phyloP scores from a whole-genome alignment of 73 alveolate genomes.

The Paramecium pentaurelia region DNA sequence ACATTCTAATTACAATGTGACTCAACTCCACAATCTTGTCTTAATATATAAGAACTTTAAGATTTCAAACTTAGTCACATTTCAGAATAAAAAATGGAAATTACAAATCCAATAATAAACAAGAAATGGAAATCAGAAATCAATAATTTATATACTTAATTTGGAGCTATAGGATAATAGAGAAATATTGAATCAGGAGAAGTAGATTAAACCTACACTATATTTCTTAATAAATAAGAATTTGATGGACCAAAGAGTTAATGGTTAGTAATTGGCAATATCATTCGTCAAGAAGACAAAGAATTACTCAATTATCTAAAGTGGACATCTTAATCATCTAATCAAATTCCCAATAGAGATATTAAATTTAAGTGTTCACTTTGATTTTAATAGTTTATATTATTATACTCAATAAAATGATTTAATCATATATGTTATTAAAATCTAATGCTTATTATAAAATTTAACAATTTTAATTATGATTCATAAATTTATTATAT shows the following conservation, averaged over 20 bases:
- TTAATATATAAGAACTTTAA: background rate
- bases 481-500: background rate
- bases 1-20: background rate
- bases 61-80: background rate
- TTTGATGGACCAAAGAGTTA: background rate
- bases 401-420: background rate
- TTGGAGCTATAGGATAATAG: background rate
- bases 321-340: background rate
- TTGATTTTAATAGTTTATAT: background rate
- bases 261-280: slow-evolving; percentile 18
- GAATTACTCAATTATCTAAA: background rate
- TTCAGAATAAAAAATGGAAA: background rate
- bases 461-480: background rate
- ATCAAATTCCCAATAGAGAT: background rate
- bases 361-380: background rate
- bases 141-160: background rate
- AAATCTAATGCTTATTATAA: background rate
- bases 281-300: background rate
- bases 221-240: background rate
- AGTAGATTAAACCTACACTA: background rate
- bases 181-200: slow-evolving; percentile 23
- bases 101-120: background rate
- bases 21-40: background rate
- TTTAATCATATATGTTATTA: no score
- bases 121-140: slow-evolving; percentile 10